phyloP scores from a whole-genome alignment of 23 red algal genomes.

The Gracilaria domingensis region DNA sequence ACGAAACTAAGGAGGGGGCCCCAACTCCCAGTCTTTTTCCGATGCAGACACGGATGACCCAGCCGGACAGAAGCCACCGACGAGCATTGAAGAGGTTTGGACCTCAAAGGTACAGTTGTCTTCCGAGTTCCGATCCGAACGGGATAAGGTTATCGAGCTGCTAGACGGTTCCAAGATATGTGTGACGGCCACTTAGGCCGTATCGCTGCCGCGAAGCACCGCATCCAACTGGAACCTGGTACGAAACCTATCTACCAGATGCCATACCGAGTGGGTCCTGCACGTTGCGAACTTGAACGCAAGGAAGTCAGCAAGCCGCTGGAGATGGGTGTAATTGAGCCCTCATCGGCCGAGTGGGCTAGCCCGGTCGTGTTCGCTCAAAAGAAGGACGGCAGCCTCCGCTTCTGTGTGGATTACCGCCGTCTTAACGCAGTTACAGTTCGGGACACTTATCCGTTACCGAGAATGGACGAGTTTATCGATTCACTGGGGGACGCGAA shows the following conservation, averaged over 20 bases:
- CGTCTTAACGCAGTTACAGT: background rate
- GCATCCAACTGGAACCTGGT: too few species aligned
- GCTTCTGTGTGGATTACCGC: constrained; percentile 3
- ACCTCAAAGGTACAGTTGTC: background rate
- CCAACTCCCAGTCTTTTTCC: background rate
- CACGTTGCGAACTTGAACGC: too few species aligned
- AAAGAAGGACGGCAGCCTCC: background rate
- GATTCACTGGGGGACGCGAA: constrained; percentile 11
- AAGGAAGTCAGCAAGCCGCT: background rate
- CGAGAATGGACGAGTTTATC: constrained; percentile 33
- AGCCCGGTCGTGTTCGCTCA: background rate
- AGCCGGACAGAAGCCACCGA: background rate
- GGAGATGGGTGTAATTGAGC: background rate
- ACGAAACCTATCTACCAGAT: too few species aligned
- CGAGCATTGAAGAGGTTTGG: background rate
- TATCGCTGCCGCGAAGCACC: too few species aligned
- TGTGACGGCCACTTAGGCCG: too few species aligned
- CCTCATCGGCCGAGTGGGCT: background rate
- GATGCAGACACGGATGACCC: background rate
- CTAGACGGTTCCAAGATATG: too few species aligned
- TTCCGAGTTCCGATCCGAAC: background rate
- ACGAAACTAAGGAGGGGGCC: constrained; percentile 7
- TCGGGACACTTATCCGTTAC: constrained; percentile 32
- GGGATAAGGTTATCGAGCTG: background rate
- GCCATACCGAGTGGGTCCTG: too few species aligned